Conservation (phyloP, 2,329 filamentous ascomycete genomes). For the Clonostachys solani region DNA sequence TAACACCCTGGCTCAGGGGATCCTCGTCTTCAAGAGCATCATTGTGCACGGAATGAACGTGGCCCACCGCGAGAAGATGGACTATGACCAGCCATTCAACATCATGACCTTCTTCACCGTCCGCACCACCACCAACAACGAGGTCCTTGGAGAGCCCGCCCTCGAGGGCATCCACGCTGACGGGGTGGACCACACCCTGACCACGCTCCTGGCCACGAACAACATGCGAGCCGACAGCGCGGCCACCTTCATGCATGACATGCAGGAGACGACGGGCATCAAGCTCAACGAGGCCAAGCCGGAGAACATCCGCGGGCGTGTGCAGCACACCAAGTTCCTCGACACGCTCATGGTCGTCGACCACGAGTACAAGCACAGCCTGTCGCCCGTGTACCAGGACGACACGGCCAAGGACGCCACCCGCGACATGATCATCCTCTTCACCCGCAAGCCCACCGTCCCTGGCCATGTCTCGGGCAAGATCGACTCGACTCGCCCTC, state of each 20-base stretch:
- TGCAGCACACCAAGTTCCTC: slow-evolving; percentile 15
- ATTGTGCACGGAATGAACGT: slow-evolving; percentile 14
- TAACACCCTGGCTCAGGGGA: slow-evolving; percentile 21
- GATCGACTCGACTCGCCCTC: slow-evolving; percentile 15
- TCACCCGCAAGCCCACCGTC: slow-evolving; percentile 17
- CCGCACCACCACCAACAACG: slow-evolving; percentile 17
- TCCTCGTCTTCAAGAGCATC: slow-evolving; percentile 21
- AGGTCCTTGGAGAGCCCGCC: slow-evolving; percentile 20
- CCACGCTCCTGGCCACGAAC: slow-evolving; percentile 15
- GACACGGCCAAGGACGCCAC: slow-evolving; percentile 13
- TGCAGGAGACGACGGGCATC: slow-evolving; percentile 15
- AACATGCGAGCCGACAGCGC: slow-evolving; percentile 20
- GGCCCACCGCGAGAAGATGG: slow-evolving; percentile 12
- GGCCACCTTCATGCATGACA: slow-evolving; percentile 20
- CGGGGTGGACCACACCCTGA: slow-evolving; percentile 24
- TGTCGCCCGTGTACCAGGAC: slow-evolving; percentile 13
- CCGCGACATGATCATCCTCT: slow-evolving; percentile 21
- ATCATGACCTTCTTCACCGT: slow-evolving; percentile 20
- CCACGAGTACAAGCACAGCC: slow-evolving; percentile 18
- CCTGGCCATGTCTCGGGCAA: slow-evolving; percentile 12
- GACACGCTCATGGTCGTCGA: slow-evolving; percentile 19
- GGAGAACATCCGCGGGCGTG: slow-evolving; percentile 11
- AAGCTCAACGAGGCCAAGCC: slow-evolving; percentile 11
- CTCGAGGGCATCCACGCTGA: slow-evolving; percentile 24
- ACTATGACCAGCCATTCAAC: slow-evolving; percentile 17